These are phyloP conservation scores for Candolleomyces aberdarensis DNA, from an alignment of 768 basidiomycete genomes.

Conservation along the genomic window DNA sequence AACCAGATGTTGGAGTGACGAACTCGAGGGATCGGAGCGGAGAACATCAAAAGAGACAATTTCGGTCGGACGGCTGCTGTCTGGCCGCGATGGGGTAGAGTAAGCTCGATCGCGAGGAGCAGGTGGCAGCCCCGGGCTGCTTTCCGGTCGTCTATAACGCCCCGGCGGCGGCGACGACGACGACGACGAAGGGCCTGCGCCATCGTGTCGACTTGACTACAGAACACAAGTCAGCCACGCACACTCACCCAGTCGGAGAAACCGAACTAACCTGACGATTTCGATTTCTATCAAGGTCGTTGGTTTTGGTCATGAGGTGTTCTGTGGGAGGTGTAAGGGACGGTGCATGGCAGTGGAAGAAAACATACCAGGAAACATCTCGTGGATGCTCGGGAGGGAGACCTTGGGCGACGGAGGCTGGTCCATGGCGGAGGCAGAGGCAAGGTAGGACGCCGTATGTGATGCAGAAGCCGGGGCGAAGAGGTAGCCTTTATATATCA, in stretches of 20 bases:
- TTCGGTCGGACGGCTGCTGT: slow-evolving; percentile 3
- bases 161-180: not conserved
- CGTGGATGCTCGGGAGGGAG: slow-evolving; percentile 48
- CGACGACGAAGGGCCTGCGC: not conserved
- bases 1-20: slow-evolving; percentile 42
- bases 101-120: not conserved
- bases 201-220: not conserved
- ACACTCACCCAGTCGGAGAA: not conserved
- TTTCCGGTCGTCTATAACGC: no score
- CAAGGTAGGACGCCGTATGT: not conserved
- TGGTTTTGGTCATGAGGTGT: slow-evolving; percentile 12
- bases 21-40: slow-evolving; percentile 37
- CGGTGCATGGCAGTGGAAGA: not conserved
- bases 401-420: slow-evolving; percentile 3
- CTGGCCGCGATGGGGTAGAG: not conserved
- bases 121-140: not conserved
- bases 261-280: not conserved
- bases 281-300: no score
- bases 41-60: slow-evolving; percentile 41
- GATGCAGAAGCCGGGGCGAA: slow-evolving; percentile 1
- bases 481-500: not conserved
- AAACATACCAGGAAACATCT: slow-evolving; percentile 51
- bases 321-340: slow-evolving; percentile 9
- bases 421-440: slow-evolving; percentile 6
- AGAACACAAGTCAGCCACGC: not conserved